Evolutionary conservation across 495 filamentous ascomycete genomes (phyloP).

Genomic region (Neurospora sp.): DNA sequence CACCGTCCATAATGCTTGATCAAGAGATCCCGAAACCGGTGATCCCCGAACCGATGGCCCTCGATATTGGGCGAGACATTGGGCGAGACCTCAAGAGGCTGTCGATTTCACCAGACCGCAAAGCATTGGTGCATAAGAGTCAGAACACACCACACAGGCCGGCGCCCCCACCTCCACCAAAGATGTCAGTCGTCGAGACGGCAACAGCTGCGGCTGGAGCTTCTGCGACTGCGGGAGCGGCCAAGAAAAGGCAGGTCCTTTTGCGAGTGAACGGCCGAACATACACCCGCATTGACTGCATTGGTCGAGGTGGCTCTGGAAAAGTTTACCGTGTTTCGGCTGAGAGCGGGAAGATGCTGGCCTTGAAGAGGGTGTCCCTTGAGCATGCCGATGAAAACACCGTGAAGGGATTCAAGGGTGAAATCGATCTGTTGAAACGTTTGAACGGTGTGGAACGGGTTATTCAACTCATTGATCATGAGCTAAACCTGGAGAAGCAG

Average conservation of each 20-base stretch:
- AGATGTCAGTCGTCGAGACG: slow-evolving; percentile 90
- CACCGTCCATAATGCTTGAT: slow-evolving; percentile 41
- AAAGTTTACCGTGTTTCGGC: slow-evolving; percentile 96
- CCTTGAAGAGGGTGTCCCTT: slow-evolving; percentile 83
- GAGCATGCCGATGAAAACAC: slow-evolving; percentile 79
- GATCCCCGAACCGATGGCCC: slow-evolving; percentile 20
- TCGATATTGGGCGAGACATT: slow-evolving; percentile 14
- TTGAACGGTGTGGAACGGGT: slow-evolving; percentile 78
- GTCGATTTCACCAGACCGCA: slow-evolving; percentile 47
- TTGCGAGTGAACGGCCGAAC: slow-evolving; percentile 83
- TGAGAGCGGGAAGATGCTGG: slow-evolving; percentile 89
- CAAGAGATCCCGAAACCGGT: slow-evolving; percentile 51
- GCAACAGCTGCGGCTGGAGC: slow-evolving; percentile 79
- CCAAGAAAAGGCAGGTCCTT: slow-evolving; percentile 62
- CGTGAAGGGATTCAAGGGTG: slow-evolving; percentile 85
- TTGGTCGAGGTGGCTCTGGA: slow-evolving; percentile 84
- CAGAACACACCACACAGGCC: slow-evolving; percentile 75
- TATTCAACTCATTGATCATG: slow-evolving; percentile 81
- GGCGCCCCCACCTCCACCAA: slow-evolving; percentile 79
- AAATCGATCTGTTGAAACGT: slow-evolving; percentile 84
- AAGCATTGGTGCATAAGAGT: slow-evolving; percentile 59
- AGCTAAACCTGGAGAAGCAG: slow-evolving; percentile 82
- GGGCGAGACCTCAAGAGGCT: slow-evolving; percentile 9
- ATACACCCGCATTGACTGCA: slow-evolving; percentile 78
- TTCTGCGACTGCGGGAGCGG: slow-evolving; percentile 56